These are phyloP conservation scores for Metschnikowia dekortorum DNA, from an alignment of 805 yeast species.

Conservation along the genomic window DNA sequence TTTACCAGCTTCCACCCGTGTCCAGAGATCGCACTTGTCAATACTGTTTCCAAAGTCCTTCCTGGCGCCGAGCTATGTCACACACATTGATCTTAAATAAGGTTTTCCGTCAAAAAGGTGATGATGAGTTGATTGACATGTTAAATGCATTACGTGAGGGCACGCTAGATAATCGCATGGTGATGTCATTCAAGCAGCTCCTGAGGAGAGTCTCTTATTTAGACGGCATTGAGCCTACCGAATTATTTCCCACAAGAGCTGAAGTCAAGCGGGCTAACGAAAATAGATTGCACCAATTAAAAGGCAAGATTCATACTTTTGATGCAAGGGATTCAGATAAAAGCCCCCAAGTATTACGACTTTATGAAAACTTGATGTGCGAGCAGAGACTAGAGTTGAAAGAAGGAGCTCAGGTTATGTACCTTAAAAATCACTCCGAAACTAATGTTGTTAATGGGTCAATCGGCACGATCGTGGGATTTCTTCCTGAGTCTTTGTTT, in stretches of 20 bases:
- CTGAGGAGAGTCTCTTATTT: slow-evolving; percentile 46
- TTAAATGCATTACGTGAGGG: slow-evolving; percentile 72
- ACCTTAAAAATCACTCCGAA: slow-evolving; percentile 65
- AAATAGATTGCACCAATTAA: slow-evolving; percentile 42
- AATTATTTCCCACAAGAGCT: slow-evolving; percentile 63
- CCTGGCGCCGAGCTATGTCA: slow-evolving; percentile 59
- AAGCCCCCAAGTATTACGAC: slow-evolving; percentile 34
- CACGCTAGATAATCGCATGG: slow-evolving; percentile 44
- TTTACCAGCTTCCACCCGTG: slow-evolving; percentile 79
- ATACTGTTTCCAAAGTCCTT: slow-evolving; percentile 62
- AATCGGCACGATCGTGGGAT: slow-evolving; percentile 62
- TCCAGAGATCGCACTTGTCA: slow-evolving; percentile 27
- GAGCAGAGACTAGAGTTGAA: slow-evolving; percentile 56
- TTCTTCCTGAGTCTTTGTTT: slow-evolving; percentile 24
- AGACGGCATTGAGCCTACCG: slow-evolving; percentile 68
- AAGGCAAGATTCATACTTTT: slow-evolving; percentile 42
- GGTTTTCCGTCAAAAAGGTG: slow-evolving; percentile 77
- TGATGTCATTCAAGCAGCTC: slow-evolving; percentile 46
- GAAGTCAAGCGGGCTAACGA: slow-evolving; percentile 70
- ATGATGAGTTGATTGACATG: slow-evolving; percentile 65
- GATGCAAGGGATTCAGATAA: slow-evolving; percentile 54
- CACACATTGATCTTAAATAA: slow-evolving; percentile 56
- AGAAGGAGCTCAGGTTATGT: slow-evolving; percentile 78
- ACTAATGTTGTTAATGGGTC: slow-evolving; percentile 74
- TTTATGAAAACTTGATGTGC: slow-evolving; percentile 67